Evolutionary conservation across 2,329 filamentous ascomycete genomes (phyloP), one percentile per base, ranked within the genome.

Genomic region (Curvularia verruculosa): DNA sequence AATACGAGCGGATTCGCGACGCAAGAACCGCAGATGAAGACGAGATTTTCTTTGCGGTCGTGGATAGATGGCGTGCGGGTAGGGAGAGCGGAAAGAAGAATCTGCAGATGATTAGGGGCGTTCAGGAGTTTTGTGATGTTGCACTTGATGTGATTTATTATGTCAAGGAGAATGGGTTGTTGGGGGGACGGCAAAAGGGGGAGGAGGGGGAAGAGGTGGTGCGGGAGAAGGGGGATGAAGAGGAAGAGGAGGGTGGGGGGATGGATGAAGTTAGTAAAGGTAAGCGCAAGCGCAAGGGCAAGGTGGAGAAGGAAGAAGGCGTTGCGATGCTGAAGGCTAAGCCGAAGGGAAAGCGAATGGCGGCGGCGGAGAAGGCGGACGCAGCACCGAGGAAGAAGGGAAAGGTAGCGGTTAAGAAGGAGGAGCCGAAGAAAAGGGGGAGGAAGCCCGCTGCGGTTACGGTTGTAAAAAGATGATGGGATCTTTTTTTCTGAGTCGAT

Each of bases 121-220:
- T 60, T 1, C 72, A 75, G 52, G 73, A 75, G 57, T 75, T 75
- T 46, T 69, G 66, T 39, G 73, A 75, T 19, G 54, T 73, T 0
- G 70, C 67, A 18, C 59, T 74, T 3, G 73, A 75, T 37, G 29
- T 73, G 1, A 65, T 74, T 5, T 69, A 66, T 47, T 69, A 66
- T 19, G 60, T 75, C 44, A 71, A 72, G 46, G 61, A 73, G 47
- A 40, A 73, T 44, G 71, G 71, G 3, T 15, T 73, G 1, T 1
- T 64, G 13, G 44, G 46, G n/a, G 45, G 51, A 0, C 44, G 58
- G 40, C 26, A 52, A 60, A 26, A 52, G 39, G 1, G 63, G 65
- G 7, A 70, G 69, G 37, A 62, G 8, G 31, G 21, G 5, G 44
- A 29, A 24, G 58, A 53, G 29, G 52, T 18, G 53, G 26, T 2